These are phyloP conservation scores for Solanum chiquidenum DNA, from an alignment of 257 asterid genomes.

Conservation along the genomic window DNA sequence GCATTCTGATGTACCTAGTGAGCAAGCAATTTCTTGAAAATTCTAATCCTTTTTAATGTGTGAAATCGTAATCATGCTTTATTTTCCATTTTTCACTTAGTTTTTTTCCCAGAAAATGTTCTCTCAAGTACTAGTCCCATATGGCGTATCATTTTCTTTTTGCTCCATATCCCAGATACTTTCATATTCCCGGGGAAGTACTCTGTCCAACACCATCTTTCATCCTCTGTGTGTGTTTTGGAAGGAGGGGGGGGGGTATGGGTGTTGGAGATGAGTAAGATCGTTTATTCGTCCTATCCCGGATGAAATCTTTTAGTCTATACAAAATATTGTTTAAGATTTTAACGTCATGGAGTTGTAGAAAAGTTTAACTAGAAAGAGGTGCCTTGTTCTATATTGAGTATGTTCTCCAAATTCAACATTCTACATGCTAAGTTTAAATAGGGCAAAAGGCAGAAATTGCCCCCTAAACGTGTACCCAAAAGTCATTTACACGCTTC, in stretches of 20 bases:
- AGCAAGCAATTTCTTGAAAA: neutral
- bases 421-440: no score
- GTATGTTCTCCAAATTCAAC: no score
- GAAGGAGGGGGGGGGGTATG: no score
- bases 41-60: neutral
- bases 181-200: neutral
- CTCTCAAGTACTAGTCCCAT: neutral
- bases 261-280: neutral
- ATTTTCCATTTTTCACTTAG: neutral
- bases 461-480: no score
- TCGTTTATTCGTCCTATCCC: neutral
- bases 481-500: no score
- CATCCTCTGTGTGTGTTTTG: neutral
- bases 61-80: neutral
- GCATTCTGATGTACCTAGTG: neutral
- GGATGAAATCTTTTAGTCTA: neutral
- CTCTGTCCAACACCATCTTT: neutral
- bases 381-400: no score
- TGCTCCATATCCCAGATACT: neutral
- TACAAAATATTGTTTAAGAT: neutral
- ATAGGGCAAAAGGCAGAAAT: no score
- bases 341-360: neutral
- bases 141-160: neutral
- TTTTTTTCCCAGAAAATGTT: neutral
- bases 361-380: neutral